Evolutionary conservation across 208 protist genomes (phyloP).

Genomic region (Phytomonas francai): DNA sequence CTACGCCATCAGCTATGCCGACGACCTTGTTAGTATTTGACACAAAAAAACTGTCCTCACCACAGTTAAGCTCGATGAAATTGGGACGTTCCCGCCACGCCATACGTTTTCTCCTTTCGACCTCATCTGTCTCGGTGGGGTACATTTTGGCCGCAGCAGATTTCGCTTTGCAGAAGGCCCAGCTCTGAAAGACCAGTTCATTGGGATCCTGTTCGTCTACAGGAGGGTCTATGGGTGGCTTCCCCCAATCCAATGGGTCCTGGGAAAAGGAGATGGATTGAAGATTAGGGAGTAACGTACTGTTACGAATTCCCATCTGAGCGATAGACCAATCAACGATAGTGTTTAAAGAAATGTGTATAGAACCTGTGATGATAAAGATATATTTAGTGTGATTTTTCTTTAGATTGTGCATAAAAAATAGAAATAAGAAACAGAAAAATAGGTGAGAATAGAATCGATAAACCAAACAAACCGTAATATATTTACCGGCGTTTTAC

Average conservation of each 20-base stretch:
- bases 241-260: conserved; percentile 40
- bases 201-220: conserved; percentile 60
- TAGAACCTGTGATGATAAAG: not conserved
- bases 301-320: not conserved
- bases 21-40: conserved; percentile 87
- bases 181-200: conserved; percentile 87
- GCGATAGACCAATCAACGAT: not conserved
- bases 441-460: not conserved
- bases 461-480: not conserved
- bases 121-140: conserved; percentile 80
- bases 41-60: conserved; percentile 92
- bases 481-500: not conserved
- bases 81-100: conserved; percentile 82
- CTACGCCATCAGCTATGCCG: conserved; percentile 90
- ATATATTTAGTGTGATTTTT: not conserved
- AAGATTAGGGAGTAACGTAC: not conserved
- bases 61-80: conserved; percentile 90
- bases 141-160: conserved; percentile 54
- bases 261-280: not conserved
- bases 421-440: not conserved
- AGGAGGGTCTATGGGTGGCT: conserved; percentile 61
- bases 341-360: not conserved
- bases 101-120: conserved; percentile 46
- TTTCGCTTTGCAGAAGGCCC: conserved; percentile 89
- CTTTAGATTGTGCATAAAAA: not conserved